A percentile compares a stretch with the other conserved stretches of the same genome.
Conservation (phyloP, 176 grass and related monocot genomes). For the Paspalum vaginatum region DNA sequence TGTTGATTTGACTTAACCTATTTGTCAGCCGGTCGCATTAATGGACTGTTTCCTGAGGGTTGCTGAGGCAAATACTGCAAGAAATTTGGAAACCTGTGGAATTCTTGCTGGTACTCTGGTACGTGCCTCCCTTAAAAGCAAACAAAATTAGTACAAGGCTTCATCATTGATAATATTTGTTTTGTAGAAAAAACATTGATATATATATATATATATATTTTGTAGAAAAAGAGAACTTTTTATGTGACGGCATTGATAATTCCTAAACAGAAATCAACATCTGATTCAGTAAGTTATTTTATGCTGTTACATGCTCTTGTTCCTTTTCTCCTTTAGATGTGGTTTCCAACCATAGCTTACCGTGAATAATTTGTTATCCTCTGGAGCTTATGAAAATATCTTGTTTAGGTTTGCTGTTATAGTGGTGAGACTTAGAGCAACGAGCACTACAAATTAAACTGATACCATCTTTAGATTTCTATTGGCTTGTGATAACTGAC, state of each 20-base stretch:
- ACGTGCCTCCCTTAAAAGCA: conserved; percentile 28
- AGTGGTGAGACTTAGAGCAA: conserved; percentile 5
- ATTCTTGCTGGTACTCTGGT: conserved; percentile 95
- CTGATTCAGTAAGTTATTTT: conserved; percentile 91
- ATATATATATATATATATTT: too few relatives aligned
- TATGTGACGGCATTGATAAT: conserved; percentile 93
- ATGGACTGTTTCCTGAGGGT: conserved; percentile 95
- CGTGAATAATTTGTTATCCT: conserved; percentile 29
- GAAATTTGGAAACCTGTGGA: conserved; percentile 98
- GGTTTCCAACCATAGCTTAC: background rate
- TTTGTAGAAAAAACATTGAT: conserved; percentile 66
- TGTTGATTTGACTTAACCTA: conserved; percentile 28
- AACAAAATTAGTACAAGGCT: conserved; percentile 20
- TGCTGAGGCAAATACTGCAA: conserved; percentile 82
- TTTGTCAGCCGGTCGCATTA: conserved; percentile 80
- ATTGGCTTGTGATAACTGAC: conserved; percentile 2
- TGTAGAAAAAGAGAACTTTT: conserved; percentile 94
- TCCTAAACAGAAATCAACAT: conserved; percentile 92
- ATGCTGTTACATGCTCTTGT: conserved; percentile 25
- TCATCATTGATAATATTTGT: conserved; percentile 37
- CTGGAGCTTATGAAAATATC: conserved; percentile 5
- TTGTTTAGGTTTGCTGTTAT: conserved; percentile 24
- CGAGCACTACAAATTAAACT: conserved; percentile 10
- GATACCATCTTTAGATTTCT: conserved; percentile 7
- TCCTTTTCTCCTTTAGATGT: conserved; percentile 15